Evolutionary conservation across 2,329 filamentous ascomycete species (phyloP).

Genomic region (Sarocladiaceae sp.): DNA sequence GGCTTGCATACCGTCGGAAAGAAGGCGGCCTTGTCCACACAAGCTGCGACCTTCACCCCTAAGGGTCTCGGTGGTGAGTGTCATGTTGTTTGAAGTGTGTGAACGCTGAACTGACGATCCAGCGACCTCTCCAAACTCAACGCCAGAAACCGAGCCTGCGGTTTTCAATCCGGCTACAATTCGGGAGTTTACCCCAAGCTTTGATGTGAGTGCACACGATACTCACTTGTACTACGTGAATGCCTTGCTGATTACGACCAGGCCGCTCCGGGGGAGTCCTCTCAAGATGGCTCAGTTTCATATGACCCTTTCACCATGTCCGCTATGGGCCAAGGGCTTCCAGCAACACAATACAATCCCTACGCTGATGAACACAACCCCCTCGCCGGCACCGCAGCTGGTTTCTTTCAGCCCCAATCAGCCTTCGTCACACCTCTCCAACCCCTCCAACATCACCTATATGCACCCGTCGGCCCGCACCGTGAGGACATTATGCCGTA

Average conservation of each 20-base stretch:
- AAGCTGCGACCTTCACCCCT: conserved; percentile 81
- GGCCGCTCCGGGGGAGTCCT: conserved; percentile 41
- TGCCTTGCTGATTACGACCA: conserved; percentile 15
- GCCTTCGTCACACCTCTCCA: conserved; percentile 51
- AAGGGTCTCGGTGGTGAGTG: conserved; percentile 47
- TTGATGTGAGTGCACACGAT: conserved; percentile 42
- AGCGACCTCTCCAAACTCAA: conserved; percentile 33
- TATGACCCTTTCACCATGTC: conserved; percentile 65
- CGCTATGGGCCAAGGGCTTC: conserved; percentile 47
- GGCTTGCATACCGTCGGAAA: conserved; percentile 48
- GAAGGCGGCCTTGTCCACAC: conserved; percentile 78
- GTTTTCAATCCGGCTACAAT: conserved; percentile 54
- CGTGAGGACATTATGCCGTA: conserved; percentile 78
- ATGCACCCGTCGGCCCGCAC: conserved; percentile 81
- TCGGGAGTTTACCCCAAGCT: conserved; percentile 57
- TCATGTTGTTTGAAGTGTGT: not conserved
- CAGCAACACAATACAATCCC: conserved; percentile 59
- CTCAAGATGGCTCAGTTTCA: conserved; percentile 36
- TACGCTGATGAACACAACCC: conserved; percentile 69
- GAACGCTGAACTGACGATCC: conserved; percentile 8
- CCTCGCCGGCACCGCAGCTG: conserved; percentile 51
- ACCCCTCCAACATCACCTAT: conserved; percentile 86
- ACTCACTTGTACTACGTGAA: not conserved
- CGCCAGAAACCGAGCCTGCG: conserved; percentile 37
- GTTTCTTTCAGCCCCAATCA: conserved; percentile 62